Evolutionary conservation across 345 rosid genomes (phyloP), one percentile per base, ranked within the genome.

Genomic region (Ricinus communis): DNA sequence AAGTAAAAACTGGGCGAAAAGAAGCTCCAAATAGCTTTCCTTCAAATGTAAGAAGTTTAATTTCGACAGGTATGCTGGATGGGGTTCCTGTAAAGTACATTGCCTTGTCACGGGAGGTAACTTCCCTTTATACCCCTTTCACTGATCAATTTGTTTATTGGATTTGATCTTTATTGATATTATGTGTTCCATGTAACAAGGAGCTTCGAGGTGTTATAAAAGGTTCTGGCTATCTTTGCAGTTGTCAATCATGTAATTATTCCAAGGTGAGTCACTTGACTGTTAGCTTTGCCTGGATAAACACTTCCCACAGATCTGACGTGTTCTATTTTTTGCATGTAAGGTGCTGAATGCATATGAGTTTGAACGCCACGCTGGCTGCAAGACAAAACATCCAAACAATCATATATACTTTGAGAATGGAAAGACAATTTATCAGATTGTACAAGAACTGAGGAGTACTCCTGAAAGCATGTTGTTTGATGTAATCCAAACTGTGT

Each of bases 351-450:
- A 90, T 76, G 97, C 97, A 0, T 93, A 86, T 66, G 98, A 88
- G 74, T 90, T 93, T 62, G 98, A 91, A 85, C 88, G 87, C 45
- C 98, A 93, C 61, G 96, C 97, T n/a, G 86, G 89, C 64, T 87
- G 88, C 85, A 93, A 93, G 77, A 89, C 98, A 54, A 91, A 93
- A 76, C 98, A 93, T 83, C 98, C 98, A 0, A 93, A 93, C 84
- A 93, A 88, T 81, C 98, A 88, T 77, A 91, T 93, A 24, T 91
- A 82, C 86, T 93, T 91, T 61, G 97, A 93, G 63, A 93, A 91
- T 73, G 97, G 98, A 68, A 93, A 91, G 89, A 91, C 98, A 0
- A 90, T 93, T 27, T 91, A 91, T 85, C 96, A 90, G 82, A 88
- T 93, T 74, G 98, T 93, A 65, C 98, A 91, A 69, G 98, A 91